Evolutionary conservation across 2,329 filamentous ascomycete genomes (phyloP).

Genomic region (Alternaria incomplexa): DNA sequence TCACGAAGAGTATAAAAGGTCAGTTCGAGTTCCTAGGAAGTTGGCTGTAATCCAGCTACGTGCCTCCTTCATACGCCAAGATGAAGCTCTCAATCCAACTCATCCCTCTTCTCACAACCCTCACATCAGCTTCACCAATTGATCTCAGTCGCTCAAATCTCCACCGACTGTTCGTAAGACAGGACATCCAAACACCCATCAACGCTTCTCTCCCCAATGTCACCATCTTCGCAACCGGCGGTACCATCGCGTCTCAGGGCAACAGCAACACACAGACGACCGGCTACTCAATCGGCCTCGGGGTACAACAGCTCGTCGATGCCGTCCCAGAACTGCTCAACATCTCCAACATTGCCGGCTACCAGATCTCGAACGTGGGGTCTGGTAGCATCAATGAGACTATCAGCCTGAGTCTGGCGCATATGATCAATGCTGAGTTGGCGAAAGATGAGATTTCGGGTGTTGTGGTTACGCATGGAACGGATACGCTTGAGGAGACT

Average conservation of each 20-base stretch:
- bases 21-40: neutral
- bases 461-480: constrained; percentile 69
- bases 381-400: constrained; percentile 53
- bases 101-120: constrained; percentile 25
- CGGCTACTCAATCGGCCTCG: constrained; percentile 60
- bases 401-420: constrained; percentile 57
- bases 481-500: constrained; percentile 69
- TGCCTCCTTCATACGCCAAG: constrained; percentile 1
- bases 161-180: constrained; percentile 33
- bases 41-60: neutral
- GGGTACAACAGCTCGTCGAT: constrained; percentile 59
- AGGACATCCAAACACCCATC: constrained; percentile 42
- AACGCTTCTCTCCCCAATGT: constrained; percentile 61
- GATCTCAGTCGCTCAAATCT: constrained; percentile 18
- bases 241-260: constrained; percentile 64
- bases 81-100: constrained; percentile 31
- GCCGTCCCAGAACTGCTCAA: constrained; percentile 63
- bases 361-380: constrained; percentile 50
- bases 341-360: constrained; percentile 61
- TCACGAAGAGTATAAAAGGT: constrained; percentile 3
- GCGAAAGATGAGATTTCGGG: constrained; percentile 52
- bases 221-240: constrained; percentile 64
- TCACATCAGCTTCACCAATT: constrained; percentile 31
- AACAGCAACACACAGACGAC: constrained; percentile 59
- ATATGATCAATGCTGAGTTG: constrained; percentile 58